phyloP scores from a whole-genome alignment of 192 early-diverging fungal species.

The Chytriomyces sp. region DNA sequence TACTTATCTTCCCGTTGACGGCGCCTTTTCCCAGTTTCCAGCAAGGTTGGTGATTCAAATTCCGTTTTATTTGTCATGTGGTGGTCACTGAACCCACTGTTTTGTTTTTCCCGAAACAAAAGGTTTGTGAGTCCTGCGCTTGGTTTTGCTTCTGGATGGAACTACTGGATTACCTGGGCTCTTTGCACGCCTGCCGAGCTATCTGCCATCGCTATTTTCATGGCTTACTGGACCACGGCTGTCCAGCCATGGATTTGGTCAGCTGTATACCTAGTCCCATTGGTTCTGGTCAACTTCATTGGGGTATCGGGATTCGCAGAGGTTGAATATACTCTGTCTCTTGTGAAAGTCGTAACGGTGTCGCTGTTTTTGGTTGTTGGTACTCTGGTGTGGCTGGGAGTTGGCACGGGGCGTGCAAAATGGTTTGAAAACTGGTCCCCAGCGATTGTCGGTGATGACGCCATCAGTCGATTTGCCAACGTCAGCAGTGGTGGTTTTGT shows the following conservation, averaged over 20 bases:
- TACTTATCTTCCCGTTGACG: slow-evolving; percentile 72
- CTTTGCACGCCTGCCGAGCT: slow-evolving; percentile 67
- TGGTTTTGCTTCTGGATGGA: slow-evolving; percentile 51
- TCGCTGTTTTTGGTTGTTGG: slow-evolving; percentile 82
- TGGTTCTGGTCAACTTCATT: slow-evolving; percentile 58
- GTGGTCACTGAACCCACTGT: background rate
- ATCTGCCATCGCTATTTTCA: slow-evolving; percentile 75
- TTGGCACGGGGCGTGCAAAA: slow-evolving; percentile 47
- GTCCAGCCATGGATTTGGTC: slow-evolving; percentile 49
- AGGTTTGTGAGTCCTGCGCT: slow-evolving; percentile 41
- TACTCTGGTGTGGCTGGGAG: slow-evolving; percentile 64
- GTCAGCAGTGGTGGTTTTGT: background rate
- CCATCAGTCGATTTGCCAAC: background rate
- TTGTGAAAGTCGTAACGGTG: slow-evolving; percentile 83
- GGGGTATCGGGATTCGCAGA: slow-evolving; percentile 72
- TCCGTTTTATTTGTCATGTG: background rate
- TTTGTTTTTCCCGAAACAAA: no score
- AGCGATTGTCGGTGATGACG: background rate
- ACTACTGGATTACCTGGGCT: slow-evolving; percentile 43
- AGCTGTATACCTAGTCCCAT: slow-evolving; percentile 59
- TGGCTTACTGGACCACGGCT: slow-evolving; percentile 65
- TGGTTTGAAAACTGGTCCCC: slow-evolving; percentile 48
- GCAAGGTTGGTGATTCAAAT: slow-evolving; percentile 30
- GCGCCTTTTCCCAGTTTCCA: slow-evolving; percentile 80
- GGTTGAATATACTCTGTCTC: slow-evolving; percentile 74